phyloP scores from a whole-genome alignment of 495 filamentous ascomycete species.

The Antarctomyces pellizariae region DNA sequence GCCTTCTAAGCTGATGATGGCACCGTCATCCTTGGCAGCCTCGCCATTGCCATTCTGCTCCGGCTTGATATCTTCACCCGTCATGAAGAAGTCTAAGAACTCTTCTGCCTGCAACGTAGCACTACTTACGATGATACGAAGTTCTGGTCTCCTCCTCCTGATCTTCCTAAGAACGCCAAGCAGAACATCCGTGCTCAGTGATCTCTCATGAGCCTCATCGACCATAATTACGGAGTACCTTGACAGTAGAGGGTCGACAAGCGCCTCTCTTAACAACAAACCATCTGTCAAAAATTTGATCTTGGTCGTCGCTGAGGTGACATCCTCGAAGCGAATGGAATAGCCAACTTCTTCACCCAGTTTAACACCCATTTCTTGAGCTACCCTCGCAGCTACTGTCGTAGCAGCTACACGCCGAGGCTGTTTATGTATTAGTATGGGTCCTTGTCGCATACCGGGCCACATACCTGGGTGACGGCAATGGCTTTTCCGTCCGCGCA shows the following conservation, averaged over 20 bases:
- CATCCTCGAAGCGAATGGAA: conserved; percentile 88
- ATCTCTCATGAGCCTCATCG: conserved; percentile 93
- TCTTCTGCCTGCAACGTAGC: conserved; percentile 84
- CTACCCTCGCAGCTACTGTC: conserved; percentile 74
- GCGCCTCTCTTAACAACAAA: conserved; percentile 74
- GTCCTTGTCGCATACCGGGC: neutral
- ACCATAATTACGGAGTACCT: conserved; percentile 97
- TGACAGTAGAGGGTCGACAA: conserved; percentile 79
- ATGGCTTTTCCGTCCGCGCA: conserved; percentile 59
- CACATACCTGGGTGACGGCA: conserved; percentile 69
- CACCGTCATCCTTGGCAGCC: conserved; percentile 22
- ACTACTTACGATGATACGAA: conserved; percentile 81
- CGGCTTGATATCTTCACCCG: conserved; percentile 16
- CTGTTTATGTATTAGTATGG: conserved; percentile 21
- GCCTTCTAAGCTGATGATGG: conserved; percentile 77
- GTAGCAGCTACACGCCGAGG: conserved; percentile 84
- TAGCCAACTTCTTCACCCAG: conserved; percentile 91
- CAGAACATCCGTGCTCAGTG: conserved; percentile 80
- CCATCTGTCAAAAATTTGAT: conserved; percentile 98
- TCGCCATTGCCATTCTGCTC: conserved; percentile 6
- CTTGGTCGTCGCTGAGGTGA: conserved; percentile 63
- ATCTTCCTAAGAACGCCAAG: conserved; percentile 94
- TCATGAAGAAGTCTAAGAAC: conserved; percentile 62
- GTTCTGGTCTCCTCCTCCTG: conserved; percentile 50
- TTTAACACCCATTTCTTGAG: conserved; percentile 78